Evolutionary conservation across 768 basidiomycete genomes (phyloP).

Genomic region (Cyclocybe cylindracea): DNA sequence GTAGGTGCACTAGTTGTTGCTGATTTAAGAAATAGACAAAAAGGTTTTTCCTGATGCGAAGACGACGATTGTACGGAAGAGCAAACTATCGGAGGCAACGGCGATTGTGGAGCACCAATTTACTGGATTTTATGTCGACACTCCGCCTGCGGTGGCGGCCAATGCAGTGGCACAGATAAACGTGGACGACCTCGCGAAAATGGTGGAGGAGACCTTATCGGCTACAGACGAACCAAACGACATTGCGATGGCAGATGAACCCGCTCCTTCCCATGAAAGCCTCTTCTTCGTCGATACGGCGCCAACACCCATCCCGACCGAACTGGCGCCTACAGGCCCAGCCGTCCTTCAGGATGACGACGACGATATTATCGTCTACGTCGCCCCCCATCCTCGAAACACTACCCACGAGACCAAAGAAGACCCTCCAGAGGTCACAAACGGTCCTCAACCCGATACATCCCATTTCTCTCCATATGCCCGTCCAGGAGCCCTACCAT

Average conservation of each 20-base stretch:
- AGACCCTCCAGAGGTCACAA: slow-evolving; percentile 3
- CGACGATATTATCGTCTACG: slow-evolving; percentile 77
- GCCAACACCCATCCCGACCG: slow-evolving; percentile 24
- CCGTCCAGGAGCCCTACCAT: slow-evolving; percentile 12
- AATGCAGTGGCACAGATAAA: background rate
- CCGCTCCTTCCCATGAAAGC: background rate
- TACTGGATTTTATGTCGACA: slow-evolving; percentile 15
- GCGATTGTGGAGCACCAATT: slow-evolving; percentile 14
- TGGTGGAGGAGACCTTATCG: slow-evolving; percentile 21
- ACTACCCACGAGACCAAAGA: background rate
- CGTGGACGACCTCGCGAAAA: slow-evolving; percentile 16
- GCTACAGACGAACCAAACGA: slow-evolving; percentile 8
- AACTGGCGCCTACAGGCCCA: slow-evolving; percentile 13
- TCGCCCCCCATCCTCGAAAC: slow-evolving; percentile 68
- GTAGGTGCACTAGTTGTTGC: no score
- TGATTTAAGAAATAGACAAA: no score
- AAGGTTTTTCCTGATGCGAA: no score
- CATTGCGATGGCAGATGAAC: slow-evolving; percentile 10
- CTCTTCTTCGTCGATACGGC: slow-evolving; percentile 44
- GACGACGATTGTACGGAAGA: slow-evolving; percentile 18
- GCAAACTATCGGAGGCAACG: slow-evolving; percentile 9
- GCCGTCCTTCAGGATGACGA: slow-evolving; percentile 33
- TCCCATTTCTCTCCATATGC: slow-evolving; percentile 25
- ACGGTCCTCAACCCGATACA: slow-evolving; percentile 7
- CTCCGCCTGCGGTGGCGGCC: slow-evolving; percentile 3